Conservation (phyloP, 2,329 filamentous ascomycete species). For the Botrytis aclada region DNA sequence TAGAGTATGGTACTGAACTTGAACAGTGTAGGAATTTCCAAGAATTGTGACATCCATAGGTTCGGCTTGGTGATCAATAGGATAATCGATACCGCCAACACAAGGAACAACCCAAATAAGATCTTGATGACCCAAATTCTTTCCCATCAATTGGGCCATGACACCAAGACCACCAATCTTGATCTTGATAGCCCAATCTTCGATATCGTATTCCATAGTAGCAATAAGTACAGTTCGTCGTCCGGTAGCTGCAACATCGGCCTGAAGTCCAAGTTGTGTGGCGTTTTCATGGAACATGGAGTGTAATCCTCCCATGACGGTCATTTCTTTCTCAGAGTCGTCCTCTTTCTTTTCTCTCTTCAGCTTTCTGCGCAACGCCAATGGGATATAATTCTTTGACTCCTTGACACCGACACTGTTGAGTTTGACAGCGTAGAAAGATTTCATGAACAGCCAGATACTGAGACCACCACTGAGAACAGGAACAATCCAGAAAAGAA, state of each 20-base stretch:
- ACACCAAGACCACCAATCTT: constrained; percentile 69
- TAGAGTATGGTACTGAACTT: constrained; percentile 60
- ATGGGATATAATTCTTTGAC: constrained; percentile 44
- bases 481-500: constrained; percentile 54
- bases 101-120: constrained; percentile 63
- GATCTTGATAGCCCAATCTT: constrained; percentile 68
- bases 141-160: constrained; percentile 64
- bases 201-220: constrained; percentile 71
- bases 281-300: constrained; percentile 15
- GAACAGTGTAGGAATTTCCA: constrained; percentile 57
- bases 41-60: constrained; percentile 62
- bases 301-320: constrained; percentile 16
- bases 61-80: constrained; percentile 54
- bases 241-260: constrained; percentile 1
- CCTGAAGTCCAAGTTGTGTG: constrained; percentile 13
- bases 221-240: constrained; percentile 60
- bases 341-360: constrained; percentile 30
- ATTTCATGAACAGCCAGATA: constrained; percentile 56
- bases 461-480: constrained; percentile 48
- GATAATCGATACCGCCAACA: constrained; percentile 63
- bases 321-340: constrained; percentile 24
- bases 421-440: constrained; percentile 54
- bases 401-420: constrained; percentile 55
- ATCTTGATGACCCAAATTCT: constrained; percentile 61
- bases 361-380: constrained; percentile 39